Base-by-base conservation (phyloP, 441 rosid genomes). In the Bruguiera hainesii region DNA sequence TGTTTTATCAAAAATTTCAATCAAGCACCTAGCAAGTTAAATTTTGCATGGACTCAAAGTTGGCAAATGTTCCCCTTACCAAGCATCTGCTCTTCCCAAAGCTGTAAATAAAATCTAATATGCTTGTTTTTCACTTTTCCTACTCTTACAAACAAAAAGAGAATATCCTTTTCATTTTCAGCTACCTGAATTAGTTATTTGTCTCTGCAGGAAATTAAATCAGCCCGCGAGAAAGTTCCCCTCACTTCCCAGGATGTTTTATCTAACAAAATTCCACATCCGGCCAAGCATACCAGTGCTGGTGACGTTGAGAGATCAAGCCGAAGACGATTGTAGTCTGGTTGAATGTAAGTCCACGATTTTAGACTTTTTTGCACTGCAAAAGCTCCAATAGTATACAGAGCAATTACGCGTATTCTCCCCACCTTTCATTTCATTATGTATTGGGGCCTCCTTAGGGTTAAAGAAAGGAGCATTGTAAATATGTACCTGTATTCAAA, bases 141-240 rank as follows among this genome's bases (percentile, higher is more conserved):
- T 42, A 42, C 18, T 11, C 5, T 42, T 42, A 11, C 5, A 1
- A 33, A 33, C 0, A 9, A 7, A 33, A 33, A 33, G 9, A 33
- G 37, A 33, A 33, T 7, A 7, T 33, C 37, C 9, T 33, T 46
- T 21, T 37, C 30, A 26, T 25, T 53, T 52, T 66, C 9, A 18
- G 15, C 39, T 66, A 11, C 52, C 35, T 66, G 9, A 23, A 19
- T 55, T 33, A 8, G 16, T 55, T 18, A 8, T 55, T 21, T 39
- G 16, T 58, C 49, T 63, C 37, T 46, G 55, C 76, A 92, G 96
- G 96, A 88, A 75, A 89, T 78, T 70, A 75, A 91, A 78, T 64
- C 83, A 59, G 33, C 67, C 29, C 77, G 72, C 69, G 89, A 73
- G 31, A 84, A 68, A 73, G 85, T 82, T 60, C 68, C 66, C 46